Evolutionary conservation across 257 asterid species (phyloP).

Genomic region (Scutellaria baicalensis): DNA sequence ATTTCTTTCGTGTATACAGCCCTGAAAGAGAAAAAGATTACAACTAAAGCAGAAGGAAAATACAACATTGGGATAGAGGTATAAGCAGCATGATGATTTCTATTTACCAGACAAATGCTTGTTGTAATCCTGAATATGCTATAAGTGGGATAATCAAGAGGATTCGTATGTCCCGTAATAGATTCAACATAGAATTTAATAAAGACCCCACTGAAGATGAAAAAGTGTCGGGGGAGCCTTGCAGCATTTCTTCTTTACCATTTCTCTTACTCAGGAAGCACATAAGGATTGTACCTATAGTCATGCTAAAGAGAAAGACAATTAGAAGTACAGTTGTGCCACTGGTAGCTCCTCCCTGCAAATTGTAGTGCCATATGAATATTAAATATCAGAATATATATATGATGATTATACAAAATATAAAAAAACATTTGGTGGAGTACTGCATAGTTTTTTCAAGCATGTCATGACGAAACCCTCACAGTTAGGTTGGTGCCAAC

Average conservation of each 20-base stretch:
- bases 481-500: too few species aligned
- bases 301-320: conserved; percentile 72
- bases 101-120: conserved; percentile 88
- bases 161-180: conserved; percentile 61
- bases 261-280: conserved; percentile 73
- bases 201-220: conserved; percentile 55
- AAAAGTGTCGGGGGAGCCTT: conserved; percentile 33
- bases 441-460: neutral
- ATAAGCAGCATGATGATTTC: neutral
- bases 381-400: neutral
- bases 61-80: neutral
- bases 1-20: conserved; percentile 89
- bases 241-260: conserved; percentile 47
- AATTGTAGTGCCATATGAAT: conserved; percentile 4
- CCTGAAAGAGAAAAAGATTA: conserved; percentile 36
- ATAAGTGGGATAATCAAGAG: conserved; percentile 82
- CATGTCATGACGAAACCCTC: neutral
- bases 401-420: neutral
- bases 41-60: neutral
- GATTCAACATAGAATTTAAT: conserved; percentile 40
- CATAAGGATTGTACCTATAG: conserved; percentile 76
- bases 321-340: conserved; percentile 74
- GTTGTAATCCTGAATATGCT: conserved; percentile 92
- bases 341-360: conserved; percentile 81
- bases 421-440: neutral